A percentile compares a stretch with the other conserved stretches of the same genome.
Evolutionary conservation across 73 alveolate genomes (phyloP).

Genomic region (Uronychia setigera): DNA sequence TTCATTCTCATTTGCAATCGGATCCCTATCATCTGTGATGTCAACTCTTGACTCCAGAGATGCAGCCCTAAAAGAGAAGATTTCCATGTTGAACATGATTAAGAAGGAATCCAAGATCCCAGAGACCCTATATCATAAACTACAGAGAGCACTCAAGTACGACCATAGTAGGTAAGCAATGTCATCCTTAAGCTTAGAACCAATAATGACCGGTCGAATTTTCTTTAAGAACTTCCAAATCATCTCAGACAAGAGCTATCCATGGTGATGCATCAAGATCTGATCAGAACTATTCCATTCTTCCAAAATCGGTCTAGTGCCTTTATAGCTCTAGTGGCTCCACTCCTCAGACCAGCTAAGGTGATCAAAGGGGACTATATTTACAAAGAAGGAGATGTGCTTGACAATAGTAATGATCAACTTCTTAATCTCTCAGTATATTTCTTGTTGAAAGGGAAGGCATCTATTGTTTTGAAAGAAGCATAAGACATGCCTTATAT

Average conservation of each 20-base stretch:
- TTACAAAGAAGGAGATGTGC: conserved; percentile 84
- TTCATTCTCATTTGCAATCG: conserved; percentile 36
- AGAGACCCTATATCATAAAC: conserved; percentile 33
- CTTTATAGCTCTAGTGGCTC: conserved; percentile 87
- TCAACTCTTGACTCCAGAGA: conserved; percentile 23
- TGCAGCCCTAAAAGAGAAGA: conserved; percentile 28
- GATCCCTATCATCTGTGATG: conserved; percentile 43
- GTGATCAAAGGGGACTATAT: conserved; percentile 74
- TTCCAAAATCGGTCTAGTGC: conserved; percentile 71
- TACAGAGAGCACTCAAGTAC: conserved; percentile 52
- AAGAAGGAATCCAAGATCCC: conserved; percentile 54
- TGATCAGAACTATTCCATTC: conserved; percentile 33
- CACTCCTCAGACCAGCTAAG: conserved; percentile 76
- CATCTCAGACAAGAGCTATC: conserved; percentile 75
- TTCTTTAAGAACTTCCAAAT: conserved; percentile 84
- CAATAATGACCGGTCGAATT: conserved; percentile 51
- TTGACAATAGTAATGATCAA: conserved; percentile 65
- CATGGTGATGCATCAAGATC: conserved; percentile 33
- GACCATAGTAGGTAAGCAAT: conserved; percentile 12
- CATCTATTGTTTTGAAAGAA: conserved; percentile 15
- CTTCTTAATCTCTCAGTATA: conserved; percentile 41
- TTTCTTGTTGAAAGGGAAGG: conserved; percentile 78
- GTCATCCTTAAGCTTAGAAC: not conserved
- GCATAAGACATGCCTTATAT: conserved; percentile 21
- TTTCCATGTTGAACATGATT: conserved; percentile 46